Conservation (phyloP, 1,139 yeast species). For the Geotrichum cucujoidarum region DNA sequence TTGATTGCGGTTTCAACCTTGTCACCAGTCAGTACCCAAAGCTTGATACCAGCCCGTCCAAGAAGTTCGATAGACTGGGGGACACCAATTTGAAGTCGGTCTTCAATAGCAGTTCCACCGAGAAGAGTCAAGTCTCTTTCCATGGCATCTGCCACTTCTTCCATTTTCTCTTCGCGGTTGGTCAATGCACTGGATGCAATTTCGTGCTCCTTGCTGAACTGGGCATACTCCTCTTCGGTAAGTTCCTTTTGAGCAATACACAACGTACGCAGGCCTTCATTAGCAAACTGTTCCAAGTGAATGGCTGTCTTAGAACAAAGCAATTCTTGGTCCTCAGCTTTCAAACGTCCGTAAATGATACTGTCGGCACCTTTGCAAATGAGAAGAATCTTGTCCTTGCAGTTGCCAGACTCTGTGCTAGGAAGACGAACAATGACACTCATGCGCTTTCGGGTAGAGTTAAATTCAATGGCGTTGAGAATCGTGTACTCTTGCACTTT, state of each 20-base stretch:
- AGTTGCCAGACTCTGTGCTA: background rate
- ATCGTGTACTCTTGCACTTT: conserved; percentile 60
- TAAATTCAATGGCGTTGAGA: conserved; percentile 89
- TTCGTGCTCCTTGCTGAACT: conserved; percentile 66
- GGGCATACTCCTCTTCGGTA: conserved; percentile 52
- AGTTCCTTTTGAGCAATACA: conserved; percentile 83
- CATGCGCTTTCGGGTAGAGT: conserved; percentile 97
- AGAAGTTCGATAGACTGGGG: conserved; percentile 83
- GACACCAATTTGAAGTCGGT: conserved; percentile 87
- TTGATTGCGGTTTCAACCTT: conserved; percentile 95
- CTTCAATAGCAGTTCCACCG: conserved; percentile 97
- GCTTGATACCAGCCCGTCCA: conserved; percentile 82
- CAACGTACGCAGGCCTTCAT: conserved; percentile 90
- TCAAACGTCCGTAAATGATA: conserved; percentile 78
- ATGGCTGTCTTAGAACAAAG: conserved; percentile 51
- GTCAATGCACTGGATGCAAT: conserved; percentile 68
- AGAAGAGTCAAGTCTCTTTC: conserved; percentile 65
- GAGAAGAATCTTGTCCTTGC: conserved; percentile 77
- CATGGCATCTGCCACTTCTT: conserved; percentile 67
- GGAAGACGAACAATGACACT: conserved; percentile 91
- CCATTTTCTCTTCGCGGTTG: conserved; percentile 72
- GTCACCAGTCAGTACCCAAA: conserved; percentile 96
- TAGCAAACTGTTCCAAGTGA: conserved; percentile 83
- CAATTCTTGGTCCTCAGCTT: conserved; percentile 12
- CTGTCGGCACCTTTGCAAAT: conserved; percentile 98